phyloP scores from a whole-genome alignment of 2,329 filamentous ascomycete species.

The Ilyonectria robusta region DNA sequence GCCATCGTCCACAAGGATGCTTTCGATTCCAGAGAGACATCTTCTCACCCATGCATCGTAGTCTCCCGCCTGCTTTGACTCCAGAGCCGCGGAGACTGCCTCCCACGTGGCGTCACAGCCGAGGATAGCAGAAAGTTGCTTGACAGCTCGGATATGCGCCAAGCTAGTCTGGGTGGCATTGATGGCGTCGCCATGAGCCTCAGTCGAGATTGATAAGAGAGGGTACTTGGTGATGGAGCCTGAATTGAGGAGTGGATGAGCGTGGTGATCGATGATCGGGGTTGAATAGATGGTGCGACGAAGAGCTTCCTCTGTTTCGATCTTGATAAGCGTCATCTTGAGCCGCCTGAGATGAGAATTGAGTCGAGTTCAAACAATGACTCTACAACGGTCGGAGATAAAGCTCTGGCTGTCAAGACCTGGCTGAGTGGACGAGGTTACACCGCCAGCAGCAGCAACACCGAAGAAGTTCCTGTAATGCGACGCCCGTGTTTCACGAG shows the following conservation, averaged over 20 bases:
- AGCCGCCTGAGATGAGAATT: neutral
- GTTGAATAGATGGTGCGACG: conserved; percentile 62
- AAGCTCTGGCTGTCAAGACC: neutral
- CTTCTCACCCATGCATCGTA: conserved; percentile 71
- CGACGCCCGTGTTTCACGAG: neutral
- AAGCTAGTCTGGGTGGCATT: conserved; percentile 73
- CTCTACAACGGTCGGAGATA: neutral
- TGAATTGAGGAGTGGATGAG: conserved; percentile 75
- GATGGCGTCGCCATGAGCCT: conserved; percentile 79
- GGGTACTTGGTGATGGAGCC: conserved; percentile 62
- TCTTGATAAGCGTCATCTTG: conserved; percentile 34
- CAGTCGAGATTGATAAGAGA: conserved; percentile 75
- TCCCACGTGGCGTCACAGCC: conserved; percentile 75
- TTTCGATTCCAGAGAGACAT: conserved; percentile 81
- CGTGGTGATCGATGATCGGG: conserved; percentile 82
- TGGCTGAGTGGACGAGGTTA: neutral
- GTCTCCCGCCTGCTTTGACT: conserved; percentile 58
- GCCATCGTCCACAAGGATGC: conserved; percentile 84
- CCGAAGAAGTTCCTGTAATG: neutral
- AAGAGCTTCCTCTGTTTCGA: conserved; percentile 45
- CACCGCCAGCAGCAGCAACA: neutral
- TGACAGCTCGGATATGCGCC: conserved; percentile 78
- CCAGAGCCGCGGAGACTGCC: conserved; percentile 61
- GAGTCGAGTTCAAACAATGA: neutral
- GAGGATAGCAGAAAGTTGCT: conserved; percentile 77